These are phyloP conservation scores for Boechera retrofracta DNA, from an alignment of 345 rosid species.

Conservation along the genomic window DNA sequence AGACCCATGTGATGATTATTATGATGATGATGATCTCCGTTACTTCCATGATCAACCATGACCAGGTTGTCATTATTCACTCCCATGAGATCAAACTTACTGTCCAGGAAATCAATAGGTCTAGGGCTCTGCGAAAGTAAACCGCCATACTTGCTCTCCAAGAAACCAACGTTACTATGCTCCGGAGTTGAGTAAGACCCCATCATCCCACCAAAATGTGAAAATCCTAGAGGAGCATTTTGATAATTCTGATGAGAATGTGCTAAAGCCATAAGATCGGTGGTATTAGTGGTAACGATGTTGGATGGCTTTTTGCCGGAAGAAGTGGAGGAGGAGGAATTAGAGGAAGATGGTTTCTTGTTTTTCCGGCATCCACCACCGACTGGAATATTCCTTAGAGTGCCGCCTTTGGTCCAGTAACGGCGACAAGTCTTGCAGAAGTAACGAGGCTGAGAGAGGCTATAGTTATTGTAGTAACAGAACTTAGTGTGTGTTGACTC, in stretches of 20 bases:
- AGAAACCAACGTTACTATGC: conserved; percentile 40
- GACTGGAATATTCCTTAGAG: conserved; percentile 90
- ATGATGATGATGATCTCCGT: conserved; percentile 37
- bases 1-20: conserved; percentile 32
- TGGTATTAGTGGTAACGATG: conserved; percentile 44
- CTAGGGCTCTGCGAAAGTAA: conserved; percentile 41
- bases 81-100: conserved; percentile 48
- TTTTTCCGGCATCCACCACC: conserved; percentile 97
- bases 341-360: conserved; percentile 58
- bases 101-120: conserved; percentile 49
- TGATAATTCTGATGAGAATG: conserved; percentile 47
- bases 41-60: conserved; percentile 43
- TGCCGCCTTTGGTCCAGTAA: conserved; percentile 99
- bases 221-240: conserved; percentile 31
- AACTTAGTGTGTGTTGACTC: conserved; percentile 94
- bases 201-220: conserved; percentile 44
- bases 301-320: conserved; percentile 55
- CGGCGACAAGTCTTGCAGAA: conserved; percentile 97
- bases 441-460: conserved; percentile 97
- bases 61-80: conserved; percentile 39
- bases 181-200: conserved; percentile 40
- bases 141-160: conserved; percentile 46
- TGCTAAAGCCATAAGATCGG: conserved; percentile 43
- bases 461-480: conserved; percentile 98
- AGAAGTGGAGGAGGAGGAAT: conserved; percentile 47